Percentiles rank a stretch among this genome's conserved stretches.
Conservation (phyloP, 495 filamentous ascomycete genomes). For the Jackrogersella minutella region DNA sequence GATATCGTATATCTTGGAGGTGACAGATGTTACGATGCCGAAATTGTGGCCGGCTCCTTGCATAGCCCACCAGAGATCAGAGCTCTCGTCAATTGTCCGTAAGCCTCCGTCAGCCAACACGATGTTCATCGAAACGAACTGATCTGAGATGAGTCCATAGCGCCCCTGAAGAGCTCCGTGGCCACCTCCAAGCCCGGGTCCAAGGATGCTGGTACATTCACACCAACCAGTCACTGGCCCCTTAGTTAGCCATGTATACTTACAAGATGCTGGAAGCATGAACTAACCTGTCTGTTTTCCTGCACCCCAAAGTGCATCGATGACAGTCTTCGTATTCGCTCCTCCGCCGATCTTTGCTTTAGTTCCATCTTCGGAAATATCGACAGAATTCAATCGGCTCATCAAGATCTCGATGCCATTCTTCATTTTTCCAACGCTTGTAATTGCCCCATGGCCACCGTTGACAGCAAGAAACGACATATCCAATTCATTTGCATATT, state of each 20-base stretch:
- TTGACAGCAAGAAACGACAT: constrained; percentile 56
- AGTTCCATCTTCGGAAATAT: constrained; percentile 51
- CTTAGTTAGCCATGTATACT: constrained; percentile 25
- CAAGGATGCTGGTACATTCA: constrained; percentile 63
- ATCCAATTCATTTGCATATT: constrained; percentile 53
- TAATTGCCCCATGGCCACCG: constrained; percentile 53
- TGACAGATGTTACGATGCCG: constrained; percentile 63
- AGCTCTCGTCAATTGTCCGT: constrained; percentile 48
- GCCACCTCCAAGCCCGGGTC: constrained; percentile 68
- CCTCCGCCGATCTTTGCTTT: constrained; percentile 61
- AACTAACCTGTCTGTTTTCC: constrained; percentile 45
- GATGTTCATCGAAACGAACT: constrained; percentile 60
- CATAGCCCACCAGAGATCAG: constrained; percentile 66
- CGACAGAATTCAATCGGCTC: constrained; percentile 48
- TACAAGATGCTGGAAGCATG: constrained; percentile 25
- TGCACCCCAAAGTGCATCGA: constrained; percentile 39
- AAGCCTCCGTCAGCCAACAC: constrained; percentile 64
- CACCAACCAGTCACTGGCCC: constrained; percentile 61
- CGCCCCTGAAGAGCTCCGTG: constrained; percentile 67
- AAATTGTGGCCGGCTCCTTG: constrained; percentile 70
- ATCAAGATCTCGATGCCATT: constrained; percentile 58
- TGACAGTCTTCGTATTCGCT: constrained; percentile 42
- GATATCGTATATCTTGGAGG: constrained; percentile 56
- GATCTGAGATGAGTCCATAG: constrained; percentile 67
- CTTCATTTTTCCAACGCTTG: constrained; percentile 49